Evolutionary conservation across 1,139 yeast genomes (phyloP), one percentile per base, ranked within the genome.

Genomic region (Saccharomyces hybrid): DNA sequence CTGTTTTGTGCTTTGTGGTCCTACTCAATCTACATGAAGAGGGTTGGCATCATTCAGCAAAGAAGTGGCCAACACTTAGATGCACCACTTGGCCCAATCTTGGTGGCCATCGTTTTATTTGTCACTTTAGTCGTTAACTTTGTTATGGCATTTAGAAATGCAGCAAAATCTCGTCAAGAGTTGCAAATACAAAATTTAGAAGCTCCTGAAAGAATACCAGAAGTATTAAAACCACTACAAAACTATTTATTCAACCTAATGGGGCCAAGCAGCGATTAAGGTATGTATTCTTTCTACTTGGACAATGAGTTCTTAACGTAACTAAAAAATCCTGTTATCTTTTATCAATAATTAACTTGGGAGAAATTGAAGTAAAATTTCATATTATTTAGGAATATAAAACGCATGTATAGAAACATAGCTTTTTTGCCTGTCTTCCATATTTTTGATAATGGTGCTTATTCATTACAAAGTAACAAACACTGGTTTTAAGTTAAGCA

Each of bases 1-100:
- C 62, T 93, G 30, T 89, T 91, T 69, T 78, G 89, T 49, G 93
- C 95, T 51, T 63, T 82, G 42, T 93, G 99, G 99, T 96, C 97
- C 25, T 93, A 89, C 73, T 79, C 76, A 61, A 82, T 86, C 54
- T 93, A 88, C 72, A 73, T 81, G 69, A 78, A 75, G 61, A 82
- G 99, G 68, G 76, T 93, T 63, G 78, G 77, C 48, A 79, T 86
- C 58, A 93, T 93, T 68, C 81, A 78, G 69, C 85, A 83, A 68
- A 82, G 98, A 70, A 85, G 90, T 47, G 95, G 93, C 54, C 81
- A 79, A 64, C 97, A 91, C 71, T 77, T 93, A 65, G 99, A 93
- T 72, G 89, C 88, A 55, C 84, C 95, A 52, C 65, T 87, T 57
- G 99, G 99, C 4, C 99, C 99, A 0, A 69, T 93, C 56, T 73